Evolutionary conservation across 2,329 filamentous ascomycete genomes (phyloP).

Genomic region (Chrysoporthe cubensis): DNA sequence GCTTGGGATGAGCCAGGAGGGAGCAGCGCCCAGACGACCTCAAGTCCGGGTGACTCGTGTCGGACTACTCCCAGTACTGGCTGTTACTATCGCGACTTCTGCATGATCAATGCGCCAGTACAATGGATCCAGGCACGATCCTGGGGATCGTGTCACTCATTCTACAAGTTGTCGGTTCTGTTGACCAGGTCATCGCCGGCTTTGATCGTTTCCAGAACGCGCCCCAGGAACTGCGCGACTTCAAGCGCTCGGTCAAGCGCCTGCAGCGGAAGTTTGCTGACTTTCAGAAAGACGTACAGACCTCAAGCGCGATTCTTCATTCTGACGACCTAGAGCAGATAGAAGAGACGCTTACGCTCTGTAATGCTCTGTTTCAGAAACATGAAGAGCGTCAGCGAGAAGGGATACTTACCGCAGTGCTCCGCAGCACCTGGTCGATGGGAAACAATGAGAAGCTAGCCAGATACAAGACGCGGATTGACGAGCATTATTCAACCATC

Average conservation of each 20-base stretch:
- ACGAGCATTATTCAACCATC: slow-evolving; percentile 4
- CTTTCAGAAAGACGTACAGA: not conserved
- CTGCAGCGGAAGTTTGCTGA: not conserved
- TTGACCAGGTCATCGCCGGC: slow-evolving; percentile 8
- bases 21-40: not conserved
- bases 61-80: not conserved
- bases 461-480: slow-evolving; percentile 1
- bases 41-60: not conserved
- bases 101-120: not conserved
- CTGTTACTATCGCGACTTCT: not conserved
- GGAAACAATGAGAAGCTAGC: not conserved
- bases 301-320: not conserved
- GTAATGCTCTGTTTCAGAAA: not conserved
- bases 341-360: slow-evolving; percentile 1
- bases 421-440: slow-evolving; percentile 4
- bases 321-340: slow-evolving; percentile 1
- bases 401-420: not conserved
- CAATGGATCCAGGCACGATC: not conserved
- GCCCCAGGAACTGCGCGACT: slow-evolving; percentile 6
- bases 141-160: not conserved
- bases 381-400: not conserved
- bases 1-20: no score
- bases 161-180: not conserved
- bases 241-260: slow-evolving; percentile 4
- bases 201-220: slow-evolving; percentile 2